phyloP scores from a whole-genome alignment of 2,329 filamentous ascomycete species.

The Blastomyces gilchristii region DNA sequence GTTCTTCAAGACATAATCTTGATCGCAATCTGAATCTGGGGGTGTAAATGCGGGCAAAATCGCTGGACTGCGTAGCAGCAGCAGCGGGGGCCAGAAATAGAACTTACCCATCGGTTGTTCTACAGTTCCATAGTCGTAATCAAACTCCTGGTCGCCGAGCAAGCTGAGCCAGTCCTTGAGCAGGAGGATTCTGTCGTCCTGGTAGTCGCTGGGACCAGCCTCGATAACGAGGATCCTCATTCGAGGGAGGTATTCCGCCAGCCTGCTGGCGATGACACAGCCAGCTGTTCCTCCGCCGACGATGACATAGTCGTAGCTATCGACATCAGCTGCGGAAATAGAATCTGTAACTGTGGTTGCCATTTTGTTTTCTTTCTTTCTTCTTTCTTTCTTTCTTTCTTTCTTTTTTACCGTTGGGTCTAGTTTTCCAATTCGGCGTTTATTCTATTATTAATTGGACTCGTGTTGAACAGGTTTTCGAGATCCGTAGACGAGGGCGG shows the following conservation, averaged over 20 bases:
- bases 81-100: conserved; percentile 3
- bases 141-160: conserved; percentile 66
- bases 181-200: conserved; percentile 75
- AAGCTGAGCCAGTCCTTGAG: conserved; percentile 79
- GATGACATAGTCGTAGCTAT: conserved; percentile 73
- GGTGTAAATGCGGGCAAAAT: background rate
- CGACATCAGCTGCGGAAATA: conserved; percentile 52
- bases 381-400: background rate
- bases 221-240: conserved; percentile 76
- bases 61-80: conserved; percentile 5
- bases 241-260: conserved; percentile 73
- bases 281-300: conserved; percentile 79
- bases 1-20: background rate
- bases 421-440: too few relatives aligned
- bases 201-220: conserved; percentile 79
- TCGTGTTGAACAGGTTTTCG: conserved; percentile 3
- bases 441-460: background rate
- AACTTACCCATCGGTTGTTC: conserved; percentile 67
- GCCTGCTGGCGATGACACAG: conserved; percentile 69
- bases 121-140: conserved; percentile 83
- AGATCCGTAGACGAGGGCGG: background rate
- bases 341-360: conserved; percentile 49
- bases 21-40: background rate
- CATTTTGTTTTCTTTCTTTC: background rate
- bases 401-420: background rate